Evolutionary conservation across 768 basidiomycete genomes (phyloP).

Genomic region (Tricholoma bakamatsutake): DNA sequence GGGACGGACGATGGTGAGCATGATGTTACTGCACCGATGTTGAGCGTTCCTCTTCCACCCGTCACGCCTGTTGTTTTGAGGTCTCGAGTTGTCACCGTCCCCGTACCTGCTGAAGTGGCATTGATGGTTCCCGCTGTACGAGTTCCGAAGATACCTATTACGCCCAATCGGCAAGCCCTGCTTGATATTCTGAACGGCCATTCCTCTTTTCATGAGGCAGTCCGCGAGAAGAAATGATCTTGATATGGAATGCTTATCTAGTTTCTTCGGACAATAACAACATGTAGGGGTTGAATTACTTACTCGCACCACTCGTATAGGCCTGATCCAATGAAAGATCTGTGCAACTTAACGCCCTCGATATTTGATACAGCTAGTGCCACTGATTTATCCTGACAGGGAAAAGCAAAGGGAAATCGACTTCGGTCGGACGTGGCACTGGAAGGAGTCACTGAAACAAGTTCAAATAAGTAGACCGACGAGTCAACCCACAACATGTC

Average conservation of each 20-base stretch:
- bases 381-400: not conserved
- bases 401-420: too few relatives aligned
- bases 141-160: not conserved
- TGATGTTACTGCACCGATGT: not conserved
- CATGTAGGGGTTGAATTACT: not conserved
- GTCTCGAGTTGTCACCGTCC: not conserved
- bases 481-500: conserved; percentile 47
- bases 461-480: too few relatives aligned
- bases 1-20: not conserved
- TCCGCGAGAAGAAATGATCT: not conserved
- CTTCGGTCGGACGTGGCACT: too few relatives aligned
- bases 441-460: too few relatives aligned
- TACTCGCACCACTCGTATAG: not conserved
- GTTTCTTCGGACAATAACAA: not conserved
- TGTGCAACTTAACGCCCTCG: not conserved
- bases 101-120: not conserved
- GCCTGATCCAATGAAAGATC: not conserved
- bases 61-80: not conserved
- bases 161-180: not conserved
- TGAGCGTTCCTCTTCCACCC: not conserved
- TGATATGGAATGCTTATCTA: not conserved
- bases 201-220: not conserved
- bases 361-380: not conserved
- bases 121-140: not conserved
- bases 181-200: not conserved